phyloP scores from a whole-genome alignment of 257 asterid species.

The Ophiorrhiza pumila region DNA sequence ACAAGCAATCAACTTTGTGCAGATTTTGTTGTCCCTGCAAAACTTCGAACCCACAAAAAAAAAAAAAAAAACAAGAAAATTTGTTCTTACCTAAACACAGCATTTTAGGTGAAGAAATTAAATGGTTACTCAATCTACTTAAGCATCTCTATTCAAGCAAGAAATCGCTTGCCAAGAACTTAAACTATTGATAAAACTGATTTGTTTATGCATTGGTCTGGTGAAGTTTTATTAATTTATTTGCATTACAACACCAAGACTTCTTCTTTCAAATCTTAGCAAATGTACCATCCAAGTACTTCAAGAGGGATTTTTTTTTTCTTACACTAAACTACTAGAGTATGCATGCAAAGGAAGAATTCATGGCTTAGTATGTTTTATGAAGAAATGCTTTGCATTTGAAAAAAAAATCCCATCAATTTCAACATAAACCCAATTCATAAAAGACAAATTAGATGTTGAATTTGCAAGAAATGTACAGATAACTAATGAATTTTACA shows the following conservation, averaged over 20 bases:
- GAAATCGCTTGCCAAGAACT: background rate
- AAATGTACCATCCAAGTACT: background rate
- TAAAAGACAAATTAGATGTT: too few species aligned
- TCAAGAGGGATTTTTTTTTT: too few species aligned
- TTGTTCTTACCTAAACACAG: background rate
- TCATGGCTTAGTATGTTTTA: too few species aligned
- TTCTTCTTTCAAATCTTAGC: background rate
- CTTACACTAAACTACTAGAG: too few species aligned
- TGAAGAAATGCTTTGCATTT: too few species aligned
- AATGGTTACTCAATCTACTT: background rate
- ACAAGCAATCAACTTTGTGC: background rate
- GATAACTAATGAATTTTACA: too few species aligned
- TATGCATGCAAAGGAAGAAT: too few species aligned
- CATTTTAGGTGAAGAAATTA: slow-evolving; percentile 14
- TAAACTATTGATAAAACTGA: background rate
- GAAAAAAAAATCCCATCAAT: too few species aligned
- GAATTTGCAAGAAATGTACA: too few species aligned
- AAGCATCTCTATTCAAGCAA: background rate
- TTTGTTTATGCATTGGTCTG: background rate
- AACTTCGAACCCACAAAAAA: too few species aligned
- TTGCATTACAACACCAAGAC: background rate
- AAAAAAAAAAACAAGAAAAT: background rate
- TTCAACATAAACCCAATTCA: too few species aligned
- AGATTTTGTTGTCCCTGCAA: background rate
- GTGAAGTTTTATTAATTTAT: background rate